Percentiles rank a stretch among this genome's conserved stretches.
These are phyloP conservation scores for Brassica balearica DNA, from an alignment of 441 rosid genomes.

Conservation along the genomic window DNA sequence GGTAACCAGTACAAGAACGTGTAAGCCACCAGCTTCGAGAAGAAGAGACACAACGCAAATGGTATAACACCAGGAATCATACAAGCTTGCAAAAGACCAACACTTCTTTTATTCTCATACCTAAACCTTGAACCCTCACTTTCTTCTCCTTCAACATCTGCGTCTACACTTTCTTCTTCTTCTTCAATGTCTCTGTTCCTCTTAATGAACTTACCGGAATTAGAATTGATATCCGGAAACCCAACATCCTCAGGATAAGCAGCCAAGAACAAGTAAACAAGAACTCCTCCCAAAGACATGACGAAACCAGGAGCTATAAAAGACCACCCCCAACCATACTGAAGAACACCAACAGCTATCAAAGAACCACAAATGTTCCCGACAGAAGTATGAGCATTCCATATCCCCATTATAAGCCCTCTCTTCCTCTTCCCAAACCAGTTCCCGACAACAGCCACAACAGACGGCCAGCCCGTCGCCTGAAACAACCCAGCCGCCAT, in stretches of 20 bases:
- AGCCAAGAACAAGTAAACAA: slow-evolving; percentile 82
- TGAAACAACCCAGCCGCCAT: slow-evolving; percentile 95
- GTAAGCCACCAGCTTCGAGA: slow-evolving; percentile 94
- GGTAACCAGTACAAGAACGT: slow-evolving; percentile 96
- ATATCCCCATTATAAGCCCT: slow-evolving; percentile 94
- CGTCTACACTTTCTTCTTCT: background rate
- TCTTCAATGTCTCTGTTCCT: slow-evolving; percentile 37
- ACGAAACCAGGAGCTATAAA: slow-evolving; percentile 80
- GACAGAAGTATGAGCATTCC: slow-evolving; percentile 97
- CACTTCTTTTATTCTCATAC: slow-evolving; percentile 62
- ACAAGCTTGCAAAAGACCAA: slow-evolving; percentile 90
- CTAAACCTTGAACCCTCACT: slow-evolving; percentile 16
- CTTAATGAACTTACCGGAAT: slow-evolving; percentile 45
- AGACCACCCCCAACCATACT: slow-evolving; percentile 95
- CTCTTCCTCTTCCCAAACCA: slow-evolving; percentile 93
- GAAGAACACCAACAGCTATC: slow-evolving; percentile 86
- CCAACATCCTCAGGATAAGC: slow-evolving; percentile 96
- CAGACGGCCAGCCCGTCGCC: slow-evolving; percentile 98
- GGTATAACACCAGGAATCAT: slow-evolving; percentile 93
- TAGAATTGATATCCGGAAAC: slow-evolving; percentile 54
- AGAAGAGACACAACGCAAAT: slow-evolving; percentile 88
- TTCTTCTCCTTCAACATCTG: slow-evolving; percentile 18
- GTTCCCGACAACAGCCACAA: slow-evolving; percentile 63
- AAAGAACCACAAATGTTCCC: slow-evolving; percentile 91
- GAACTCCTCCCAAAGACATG: slow-evolving; percentile 72